Evolutionary conservation across 768 basidiomycete species (phyloP).

Genomic region (Lactifluus subvellereus): DNA sequence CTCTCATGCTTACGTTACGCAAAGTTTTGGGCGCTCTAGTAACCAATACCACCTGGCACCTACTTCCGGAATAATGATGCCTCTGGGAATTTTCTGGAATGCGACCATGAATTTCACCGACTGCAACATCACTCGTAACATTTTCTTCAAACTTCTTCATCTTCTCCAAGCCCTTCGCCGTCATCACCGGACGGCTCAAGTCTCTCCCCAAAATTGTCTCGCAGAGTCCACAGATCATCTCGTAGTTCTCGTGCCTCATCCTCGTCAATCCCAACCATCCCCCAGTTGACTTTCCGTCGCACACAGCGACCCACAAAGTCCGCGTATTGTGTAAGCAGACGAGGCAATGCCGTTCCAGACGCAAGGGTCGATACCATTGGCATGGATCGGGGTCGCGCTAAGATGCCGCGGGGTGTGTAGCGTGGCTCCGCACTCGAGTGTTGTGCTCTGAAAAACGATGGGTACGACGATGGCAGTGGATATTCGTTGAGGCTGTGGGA

Average conservation of each 20-base stretch:
- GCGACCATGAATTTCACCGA: background rate
- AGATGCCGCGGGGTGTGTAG: slow-evolving; percentile 16
- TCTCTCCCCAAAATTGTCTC: slow-evolving; percentile 19
- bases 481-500: slow-evolving; percentile 41
- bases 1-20: too few relatives aligned
- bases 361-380: slow-evolving; percentile 33
- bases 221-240: slow-evolving; percentile 20
- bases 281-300: slow-evolving; percentile 17
- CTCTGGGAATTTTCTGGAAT: too few relatives aligned
- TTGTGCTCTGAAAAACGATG: slow-evolving; percentile 36
- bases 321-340: slow-evolving; percentile 48
- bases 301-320: slow-evolving; percentile 42
- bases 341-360: slow-evolving; percentile 36
- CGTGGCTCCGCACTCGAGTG: slow-evolving; percentile 12
- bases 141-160: slow-evolving; percentile 12
- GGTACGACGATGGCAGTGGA: slow-evolving; percentile 58
- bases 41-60: too few relatives aligned
- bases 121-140: background rate
- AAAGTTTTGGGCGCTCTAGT: slow-evolving; percentile 9
- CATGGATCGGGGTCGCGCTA: slow-evolving; percentile 3
- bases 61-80: background rate
- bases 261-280: slow-evolving; percentile 12
- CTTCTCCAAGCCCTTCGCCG: slow-evolving; percentile 7
- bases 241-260: slow-evolving; percentile 20
- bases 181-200: background rate